Conservation (phyloP, 2,329 filamentous ascomycete genomes). For the Madurella mycetomatis region DNA sequence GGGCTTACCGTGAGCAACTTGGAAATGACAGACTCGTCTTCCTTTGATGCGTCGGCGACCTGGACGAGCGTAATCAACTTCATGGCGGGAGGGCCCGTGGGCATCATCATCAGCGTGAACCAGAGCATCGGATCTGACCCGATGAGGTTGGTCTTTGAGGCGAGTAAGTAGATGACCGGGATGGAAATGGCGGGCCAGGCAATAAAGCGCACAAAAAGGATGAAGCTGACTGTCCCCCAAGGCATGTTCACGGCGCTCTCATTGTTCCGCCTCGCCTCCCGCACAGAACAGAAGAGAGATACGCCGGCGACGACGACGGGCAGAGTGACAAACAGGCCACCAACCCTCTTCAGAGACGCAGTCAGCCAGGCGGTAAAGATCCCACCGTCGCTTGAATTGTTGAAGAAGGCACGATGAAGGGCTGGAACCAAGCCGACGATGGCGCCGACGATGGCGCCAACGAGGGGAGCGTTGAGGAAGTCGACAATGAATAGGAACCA, state of each 20-base stretch:
- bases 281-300: conserved; percentile 56
- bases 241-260: conserved; percentile 39
- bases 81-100: conserved; percentile 43
- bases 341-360: conserved; percentile 55
- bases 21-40: conserved; percentile 40
- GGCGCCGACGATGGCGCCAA: conserved; percentile 56
- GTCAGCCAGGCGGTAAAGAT: conserved; percentile 65
- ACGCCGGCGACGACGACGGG: conserved; percentile 64
- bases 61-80: conserved; percentile 44
- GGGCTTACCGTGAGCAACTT: conserved; percentile 34
- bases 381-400: conserved; percentile 51
- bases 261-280: conserved; percentile 42
- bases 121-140: conserved; percentile 59
- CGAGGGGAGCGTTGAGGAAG: conserved; percentile 58
- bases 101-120: conserved; percentile 53
- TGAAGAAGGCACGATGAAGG: conserved; percentile 60
- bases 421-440: conserved; percentile 56
- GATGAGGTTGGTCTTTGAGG: conserved; percentile 47
- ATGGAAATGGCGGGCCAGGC: conserved; percentile 58
- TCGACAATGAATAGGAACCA: conserved; percentile 22
- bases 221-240: conserved; percentile 45
- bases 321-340: conserved; percentile 58
- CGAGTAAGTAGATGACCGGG: conserved; percentile 49
- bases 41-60: conserved; percentile 37
- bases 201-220: conserved; percentile 54